phyloP scores from a whole-genome alignment of 75 land plant genomes.

The Picea glauca region DNA sequence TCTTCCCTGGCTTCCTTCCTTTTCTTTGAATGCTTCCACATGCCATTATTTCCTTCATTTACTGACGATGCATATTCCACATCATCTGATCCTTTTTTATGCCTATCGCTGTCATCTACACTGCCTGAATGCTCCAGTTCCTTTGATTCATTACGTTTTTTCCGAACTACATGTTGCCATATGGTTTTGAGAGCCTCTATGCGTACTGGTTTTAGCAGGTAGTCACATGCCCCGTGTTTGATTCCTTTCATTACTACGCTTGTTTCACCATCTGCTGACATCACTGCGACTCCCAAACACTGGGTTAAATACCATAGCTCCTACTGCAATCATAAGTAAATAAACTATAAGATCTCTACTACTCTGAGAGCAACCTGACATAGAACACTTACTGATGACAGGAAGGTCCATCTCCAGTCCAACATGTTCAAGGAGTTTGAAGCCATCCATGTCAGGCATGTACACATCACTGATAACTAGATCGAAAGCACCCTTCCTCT shows the following conservation, averaged over 20 bases:
- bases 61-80: slow-evolving; percentile 57
- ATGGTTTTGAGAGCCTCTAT: slow-evolving; percentile 78
- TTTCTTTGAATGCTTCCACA: slow-evolving; percentile 52
- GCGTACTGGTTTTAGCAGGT: slow-evolving; percentile 82
- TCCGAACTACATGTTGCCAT: slow-evolving; percentile 89
- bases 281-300: slow-evolving; percentile 55
- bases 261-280: slow-evolving; percentile 82
- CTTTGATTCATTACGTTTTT: slow-evolving; percentile 48
- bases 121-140: slow-evolving; percentile 53
- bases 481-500: slow-evolving; percentile 29
- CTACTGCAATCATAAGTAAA: not conserved
- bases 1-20: slow-evolving; percentile 57
- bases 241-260: slow-evolving; percentile 88
- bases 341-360: not conserved
- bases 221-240: slow-evolving; percentile 93
- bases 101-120: slow-evolving; percentile 41
- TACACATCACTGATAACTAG: slow-evolving; percentile 37
- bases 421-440: slow-evolving; percentile 30
- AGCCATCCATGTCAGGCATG: slow-evolving; percentile 57
- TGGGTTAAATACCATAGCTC: not conserved
- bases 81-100: slow-evolving; percentile 41
- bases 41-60: slow-evolving; percentile 51
- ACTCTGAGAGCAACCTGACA: not conserved
- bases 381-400: slow-evolving; percentile 38
- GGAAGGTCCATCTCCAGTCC: slow-evolving; percentile 42